Evolutionary conservation across 805 yeast genomes (phyloP), one percentile per base, ranked within the genome.

Genomic region (Blastobotrys peoriensis): DNA sequence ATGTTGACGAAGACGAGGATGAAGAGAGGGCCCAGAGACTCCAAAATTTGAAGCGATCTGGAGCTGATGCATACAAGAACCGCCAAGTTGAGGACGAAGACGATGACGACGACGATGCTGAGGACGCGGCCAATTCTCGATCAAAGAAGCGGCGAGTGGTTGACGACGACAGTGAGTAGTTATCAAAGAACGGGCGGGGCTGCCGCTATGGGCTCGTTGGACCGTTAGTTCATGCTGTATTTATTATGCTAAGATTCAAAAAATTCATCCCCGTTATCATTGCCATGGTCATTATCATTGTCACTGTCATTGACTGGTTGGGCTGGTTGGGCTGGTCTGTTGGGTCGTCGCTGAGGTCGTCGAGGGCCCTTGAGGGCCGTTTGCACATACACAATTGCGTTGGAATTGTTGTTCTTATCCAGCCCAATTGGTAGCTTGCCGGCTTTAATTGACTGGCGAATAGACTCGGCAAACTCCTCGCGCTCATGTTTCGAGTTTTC

Each of bases 381-480:
- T n/a, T 36, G 6, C 10, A 35, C 19, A 9, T 16, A 5, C 34
- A 8, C 19, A 27, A 41, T 15, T 17, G 44, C 44, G 6, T 6
- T n/a, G 15, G 44, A 20, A 3, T 63, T 64, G 39, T 73, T 72
- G 40, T 57, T 52, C 33, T 68, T 71, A 2, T 71, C 68, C 8
- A 80, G 70, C 13, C 84, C 76, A 34, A 80, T 70, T 3, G 82
- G 82, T 33, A 86, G 64, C 8, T 70, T 68, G 13, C 74, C 78
- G 0, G 70, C 67, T 40, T 76, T 73, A 44, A 84, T 62, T 54
- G 74, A 69, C 34, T 67, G 64, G 33, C 73, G 75, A 36, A 85
- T 67, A 34, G 74, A 63, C 51, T 74, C 77, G 59, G 77, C 76
- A 53, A 73, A 76, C 54, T 68, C 69, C 39, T 65, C 60, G 70